A percentile compares a stretch with the other conserved stretches of the same genome.
phyloP scores from a whole-genome alignment of 768 basidiomycete species.

The Kwoniella bestiolae region DNA sequence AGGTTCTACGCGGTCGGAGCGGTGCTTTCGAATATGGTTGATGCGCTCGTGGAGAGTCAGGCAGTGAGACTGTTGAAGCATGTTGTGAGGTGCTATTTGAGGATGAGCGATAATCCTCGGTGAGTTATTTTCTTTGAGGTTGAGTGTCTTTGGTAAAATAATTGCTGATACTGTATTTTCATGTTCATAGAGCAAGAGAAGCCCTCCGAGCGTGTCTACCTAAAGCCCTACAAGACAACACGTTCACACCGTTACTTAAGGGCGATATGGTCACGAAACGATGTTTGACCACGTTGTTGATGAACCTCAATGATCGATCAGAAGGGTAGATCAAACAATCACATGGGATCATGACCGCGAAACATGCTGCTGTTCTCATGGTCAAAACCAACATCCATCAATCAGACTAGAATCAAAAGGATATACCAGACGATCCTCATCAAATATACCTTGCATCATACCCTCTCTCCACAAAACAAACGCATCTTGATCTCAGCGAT shows the following conservation, averaged over 20 bases:
- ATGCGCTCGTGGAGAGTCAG: slow-evolving; percentile 95
- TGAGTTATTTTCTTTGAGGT: slow-evolving; percentile 58
- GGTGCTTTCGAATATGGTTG: slow-evolving; percentile 98
- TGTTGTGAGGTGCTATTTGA: slow-evolving; percentile 94
- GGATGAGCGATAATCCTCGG: slow-evolving; percentile 94
- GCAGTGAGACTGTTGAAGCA: slow-evolving; percentile 95
- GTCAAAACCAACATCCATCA: too few relatives aligned
- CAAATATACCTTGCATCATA: background rate
- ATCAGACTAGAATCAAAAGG: too few relatives aligned
- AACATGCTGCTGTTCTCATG: too few relatives aligned
- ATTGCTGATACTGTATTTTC: slow-evolving; percentile 7
- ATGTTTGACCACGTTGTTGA: slow-evolving; percentile 53
- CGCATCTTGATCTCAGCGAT: too few relatives aligned
- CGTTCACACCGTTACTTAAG: slow-evolving; percentile 88
- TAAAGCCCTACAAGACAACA: slow-evolving; percentile 90
- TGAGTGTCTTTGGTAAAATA: too few relatives aligned
- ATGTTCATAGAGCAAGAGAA: slow-evolving; percentile 77
- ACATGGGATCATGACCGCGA: too few relatives aligned
- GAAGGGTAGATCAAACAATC: slow-evolving; percentile 22
- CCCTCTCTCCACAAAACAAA: too few relatives aligned
- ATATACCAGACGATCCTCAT: too few relatives aligned
- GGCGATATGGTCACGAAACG: slow-evolving; percentile 90
- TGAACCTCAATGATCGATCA: slow-evolving; percentile 50
- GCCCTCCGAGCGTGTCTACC: slow-evolving; percentile 93
- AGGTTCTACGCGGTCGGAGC: slow-evolving; percentile 99